Evolutionary conservation across 106 monocot genomes (phyloP).

Genomic region (Amphibolis antarctica): DNA sequence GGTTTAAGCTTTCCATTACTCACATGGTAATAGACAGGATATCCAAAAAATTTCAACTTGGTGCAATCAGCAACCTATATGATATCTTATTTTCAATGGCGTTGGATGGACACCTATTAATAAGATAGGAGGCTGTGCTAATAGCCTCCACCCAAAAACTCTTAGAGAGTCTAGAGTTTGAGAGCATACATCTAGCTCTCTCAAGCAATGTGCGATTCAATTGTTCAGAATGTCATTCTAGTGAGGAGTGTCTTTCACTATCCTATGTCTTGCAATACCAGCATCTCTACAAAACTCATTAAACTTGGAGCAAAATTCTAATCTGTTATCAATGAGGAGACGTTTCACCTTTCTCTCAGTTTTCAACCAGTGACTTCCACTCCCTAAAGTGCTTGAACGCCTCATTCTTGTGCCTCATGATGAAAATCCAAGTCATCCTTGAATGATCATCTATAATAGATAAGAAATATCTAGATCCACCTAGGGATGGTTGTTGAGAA

Average conservation of each 20-base stretch:
- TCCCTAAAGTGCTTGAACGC: background rate
- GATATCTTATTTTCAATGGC: background rate
- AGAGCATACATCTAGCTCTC: background rate
- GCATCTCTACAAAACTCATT: background rate
- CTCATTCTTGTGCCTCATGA: slow-evolving; percentile 1
- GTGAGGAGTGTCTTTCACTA: background rate
- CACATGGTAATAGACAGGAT: background rate
- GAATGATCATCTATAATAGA: background rate
- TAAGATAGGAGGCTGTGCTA: background rate
- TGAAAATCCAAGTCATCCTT: background rate
- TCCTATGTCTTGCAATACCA: background rate
- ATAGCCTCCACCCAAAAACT: background rate
- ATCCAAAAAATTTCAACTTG: background rate
- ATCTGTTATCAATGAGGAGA: background rate
- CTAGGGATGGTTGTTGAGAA: background rate
- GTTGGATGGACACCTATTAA: background rate
- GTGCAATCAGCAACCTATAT: background rate
- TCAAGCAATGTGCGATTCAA: slow-evolving; percentile 1
- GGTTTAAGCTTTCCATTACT: background rate
- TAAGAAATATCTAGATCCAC: background rate
- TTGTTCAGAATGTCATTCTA: background rate
- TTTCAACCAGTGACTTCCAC: background rate
- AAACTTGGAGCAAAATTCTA: background rate
- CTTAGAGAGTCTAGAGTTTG: too few relatives aligned
- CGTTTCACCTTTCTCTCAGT: background rate